phyloP scores from a whole-genome alignment of 2,329 filamentous ascomycete genomes.

The Plectosphaerella cucumerina region DNA sequence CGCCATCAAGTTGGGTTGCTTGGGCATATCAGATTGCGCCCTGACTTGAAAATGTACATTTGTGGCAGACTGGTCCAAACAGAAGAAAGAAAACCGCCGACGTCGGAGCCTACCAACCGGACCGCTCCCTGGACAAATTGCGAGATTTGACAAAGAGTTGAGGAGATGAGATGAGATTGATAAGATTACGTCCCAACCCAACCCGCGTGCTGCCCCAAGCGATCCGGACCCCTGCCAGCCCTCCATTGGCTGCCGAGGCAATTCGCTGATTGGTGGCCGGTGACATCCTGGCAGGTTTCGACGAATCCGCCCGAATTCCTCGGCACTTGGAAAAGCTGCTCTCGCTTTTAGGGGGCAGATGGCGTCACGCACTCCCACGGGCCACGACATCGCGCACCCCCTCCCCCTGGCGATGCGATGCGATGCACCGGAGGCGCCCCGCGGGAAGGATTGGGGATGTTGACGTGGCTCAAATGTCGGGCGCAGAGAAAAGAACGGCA shows the following conservation, averaged over 20 bases:
- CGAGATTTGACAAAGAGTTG: not conserved
- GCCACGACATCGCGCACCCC: not conserved
- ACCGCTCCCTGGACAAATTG: no score
- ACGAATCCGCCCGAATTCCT: no score
- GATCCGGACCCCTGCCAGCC: no score
- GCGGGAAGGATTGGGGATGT: not conserved
- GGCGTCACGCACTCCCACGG: not conserved
- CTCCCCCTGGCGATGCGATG: not conserved
- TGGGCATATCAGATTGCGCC: no score
- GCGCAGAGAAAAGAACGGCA: not conserved
- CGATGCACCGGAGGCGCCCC: not conserved
- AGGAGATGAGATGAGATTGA: slow-evolving; percentile 4
- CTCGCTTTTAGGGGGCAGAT: not conserved
- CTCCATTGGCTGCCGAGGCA: no score
- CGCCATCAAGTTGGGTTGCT: no score
- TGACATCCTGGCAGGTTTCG: no score
- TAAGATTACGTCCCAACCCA: slow-evolving; percentile 1
- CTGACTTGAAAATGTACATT: no score
- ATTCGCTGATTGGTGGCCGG: no score
- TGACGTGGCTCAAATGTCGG: not conserved
- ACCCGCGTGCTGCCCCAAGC: not conserved
- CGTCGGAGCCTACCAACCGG: not conserved
- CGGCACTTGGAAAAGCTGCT: no score
- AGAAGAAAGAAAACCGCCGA: not conserved
- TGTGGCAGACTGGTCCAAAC: no score